phyloP scores from a whole-genome alignment of 2,329 filamentous ascomycete genomes.

The Trichophaea hybrida region DNA sequence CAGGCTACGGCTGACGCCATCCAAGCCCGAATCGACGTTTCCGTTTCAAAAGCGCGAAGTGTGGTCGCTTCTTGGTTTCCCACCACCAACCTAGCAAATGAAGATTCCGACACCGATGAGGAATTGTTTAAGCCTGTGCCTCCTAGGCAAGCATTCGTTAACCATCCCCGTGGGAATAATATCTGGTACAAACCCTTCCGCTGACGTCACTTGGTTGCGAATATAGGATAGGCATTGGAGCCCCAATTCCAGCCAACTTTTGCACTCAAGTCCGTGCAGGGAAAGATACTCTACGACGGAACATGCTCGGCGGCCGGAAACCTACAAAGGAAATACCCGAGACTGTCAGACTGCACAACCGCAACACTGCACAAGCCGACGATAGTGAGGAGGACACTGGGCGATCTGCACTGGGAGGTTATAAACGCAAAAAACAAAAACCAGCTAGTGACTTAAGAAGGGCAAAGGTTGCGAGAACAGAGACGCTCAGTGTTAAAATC shows the following conservation, averaged over 20 bases:
- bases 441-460: neutral
- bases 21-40: conserved; percentile 41
- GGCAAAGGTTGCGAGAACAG: neutral
- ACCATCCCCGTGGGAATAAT: no score
- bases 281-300: conserved; percentile 35
- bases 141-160: conserved; percentile 36
- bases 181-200: no score
- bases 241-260: conserved; percentile 33
- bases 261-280: conserved; percentile 28
- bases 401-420: conserved; percentile 31
- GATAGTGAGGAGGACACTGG: conserved; percentile 34
- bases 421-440: neutral
- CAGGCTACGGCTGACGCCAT: conserved; percentile 33
- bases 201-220: no score
- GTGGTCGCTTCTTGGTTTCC: conserved; percentile 45
- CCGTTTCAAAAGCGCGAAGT: conserved; percentile 40
- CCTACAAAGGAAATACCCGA: conserved; percentile 14
- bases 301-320: conserved; percentile 34
- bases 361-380: conserved; percentile 16
- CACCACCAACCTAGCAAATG: conserved; percentile 33
- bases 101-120: conserved; percentile 37
- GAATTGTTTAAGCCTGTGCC: conserved; percentile 41
- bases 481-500: neutral
- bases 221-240: conserved; percentile 37
- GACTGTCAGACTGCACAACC: conserved; percentile 21